Evolutionary conservation across 306 rosid species (phyloP), one percentile per base, ranked within the genome.

Genomic region (Prosopis cineraria): DNA sequence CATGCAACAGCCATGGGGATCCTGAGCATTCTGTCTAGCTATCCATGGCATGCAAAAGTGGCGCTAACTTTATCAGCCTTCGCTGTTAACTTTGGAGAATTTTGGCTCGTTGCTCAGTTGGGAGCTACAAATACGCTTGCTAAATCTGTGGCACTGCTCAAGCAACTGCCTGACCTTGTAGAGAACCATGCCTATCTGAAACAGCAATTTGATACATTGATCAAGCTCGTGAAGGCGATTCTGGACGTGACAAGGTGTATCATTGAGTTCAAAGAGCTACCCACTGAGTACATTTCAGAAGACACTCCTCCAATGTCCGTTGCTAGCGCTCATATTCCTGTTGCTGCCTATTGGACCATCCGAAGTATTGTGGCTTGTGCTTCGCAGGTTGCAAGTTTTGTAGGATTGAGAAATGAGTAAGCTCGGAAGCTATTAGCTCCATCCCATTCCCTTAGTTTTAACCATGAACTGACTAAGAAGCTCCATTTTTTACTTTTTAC

Each of bases 21-120:
- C 39, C 72, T 88, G 77, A 83, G 87, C 78, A 73, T 62, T 37
- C 84, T 90, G 17, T 74, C 91, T 6, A 81, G 53, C 78, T 88
- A 84, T 68, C 59, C 87, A 25, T 88, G 92, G 92, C 89, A 90
- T 64, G 84, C 91, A 36, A 90, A 90, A 83, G 86, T 87, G 79
- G 95, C 80, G 69, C 55, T 88, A 24, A 11, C 84, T 12, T 43
- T 90, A 14, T 88, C 90, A 6, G 89, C 87, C 3, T 87, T 87
- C 68, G 68, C 88, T 27, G 82, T 82, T 36, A 79, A 55, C 76
- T 83, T 78, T 60, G 90, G 91, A 24, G 91, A 90, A 56, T 81
- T 86, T 70, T 85, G 91, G 89, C 93, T 88, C 13, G 81, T 88
- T 58, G 79, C 76, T 78, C 87, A 87, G 60, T 81, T 75, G 25